Evolutionary conservation across 306 rosid genomes (phyloP).

Genomic region (Spatholobus suberectus): DNA sequence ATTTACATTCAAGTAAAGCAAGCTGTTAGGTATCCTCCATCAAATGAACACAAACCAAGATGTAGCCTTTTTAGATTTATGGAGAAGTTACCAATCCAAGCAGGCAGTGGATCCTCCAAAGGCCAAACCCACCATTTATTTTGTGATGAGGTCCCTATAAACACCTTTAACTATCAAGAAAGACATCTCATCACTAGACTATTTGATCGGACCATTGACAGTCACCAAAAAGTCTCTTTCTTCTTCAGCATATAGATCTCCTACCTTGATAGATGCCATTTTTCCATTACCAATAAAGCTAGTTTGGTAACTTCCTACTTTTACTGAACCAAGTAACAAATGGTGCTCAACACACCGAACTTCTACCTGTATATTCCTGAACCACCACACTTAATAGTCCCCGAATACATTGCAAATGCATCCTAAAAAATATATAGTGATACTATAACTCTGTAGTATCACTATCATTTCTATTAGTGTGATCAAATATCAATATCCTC

Average conservation of each 20-base stretch:
- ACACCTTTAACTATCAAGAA: slow-evolving; percentile 63
- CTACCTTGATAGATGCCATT: slow-evolving; percentile 70
- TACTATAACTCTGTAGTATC: too few relatives aligned
- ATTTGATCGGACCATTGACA: slow-evolving; percentile 71
- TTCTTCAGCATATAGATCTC: slow-evolving; percentile 94
- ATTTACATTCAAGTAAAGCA: too few relatives aligned
- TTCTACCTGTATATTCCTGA: slow-evolving; percentile 74
- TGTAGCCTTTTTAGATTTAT: too few relatives aligned
- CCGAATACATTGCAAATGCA: slow-evolving; percentile 98
- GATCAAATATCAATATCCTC: too few relatives aligned
- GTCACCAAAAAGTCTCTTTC: slow-evolving; percentile 87
- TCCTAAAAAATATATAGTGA: too few relatives aligned
- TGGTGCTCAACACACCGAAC: slow-evolving; percentile 64
- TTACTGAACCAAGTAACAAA: slow-evolving; percentile 65
- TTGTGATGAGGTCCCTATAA: too few relatives aligned
- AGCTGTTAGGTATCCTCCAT: too few relatives aligned
- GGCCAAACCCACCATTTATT: too few relatives aligned
- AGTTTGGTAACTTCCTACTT: slow-evolving; percentile 80
- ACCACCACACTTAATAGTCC: slow-evolving; percentile 94
- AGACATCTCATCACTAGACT: slow-evolving; percentile 59
- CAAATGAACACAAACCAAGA: too few relatives aligned
- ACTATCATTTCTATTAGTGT: too few relatives aligned
- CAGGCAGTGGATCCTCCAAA: too few relatives aligned
- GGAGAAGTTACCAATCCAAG: too few relatives aligned
- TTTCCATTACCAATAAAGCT: slow-evolving; percentile 58